A percentile compares a stretch with the other conserved stretches of the same genome.
phyloP scores from a whole-genome alignment of 139 green algal genomes.

The Volvox africanus region DNA sequence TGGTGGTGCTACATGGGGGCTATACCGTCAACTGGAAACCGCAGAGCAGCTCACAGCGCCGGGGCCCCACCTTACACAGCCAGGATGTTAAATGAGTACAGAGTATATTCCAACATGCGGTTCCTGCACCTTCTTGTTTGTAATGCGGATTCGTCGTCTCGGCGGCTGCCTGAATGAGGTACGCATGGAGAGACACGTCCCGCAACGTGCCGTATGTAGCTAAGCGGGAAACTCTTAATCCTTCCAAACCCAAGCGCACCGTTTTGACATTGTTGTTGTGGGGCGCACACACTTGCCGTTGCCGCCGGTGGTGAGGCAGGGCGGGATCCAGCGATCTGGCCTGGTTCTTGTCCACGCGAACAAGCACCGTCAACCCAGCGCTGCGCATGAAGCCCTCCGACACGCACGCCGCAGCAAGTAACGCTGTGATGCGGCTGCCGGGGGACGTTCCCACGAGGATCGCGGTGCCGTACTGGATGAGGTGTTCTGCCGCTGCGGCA shows the following conservation, averaged over 20 bases:
- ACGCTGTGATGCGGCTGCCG: not conserved
- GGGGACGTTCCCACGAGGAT: not conserved
- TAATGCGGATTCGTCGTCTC: too few relatives aligned
- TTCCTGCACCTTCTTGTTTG: too few relatives aligned
- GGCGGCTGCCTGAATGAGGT: too few relatives aligned
- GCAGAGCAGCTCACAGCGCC: too few relatives aligned
- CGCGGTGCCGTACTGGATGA: not conserved
- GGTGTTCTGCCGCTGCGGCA: not conserved
- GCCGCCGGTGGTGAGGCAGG: not conserved
- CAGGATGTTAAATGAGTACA: too few relatives aligned
- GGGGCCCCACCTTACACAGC: too few relatives aligned
- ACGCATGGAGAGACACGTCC: too few relatives aligned
- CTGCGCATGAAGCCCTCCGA: not conserved
- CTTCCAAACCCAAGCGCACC: not conserved
- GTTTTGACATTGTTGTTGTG: not conserved
- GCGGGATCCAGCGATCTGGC: not conserved
- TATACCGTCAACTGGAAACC: too few relatives aligned
- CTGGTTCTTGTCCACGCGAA: not conserved
- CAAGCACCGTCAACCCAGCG: constrained; percentile 8
- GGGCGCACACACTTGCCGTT: not conserved
- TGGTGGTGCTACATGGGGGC: too few relatives aligned
- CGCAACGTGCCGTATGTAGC: too few relatives aligned
- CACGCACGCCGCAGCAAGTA: constrained; percentile 8
- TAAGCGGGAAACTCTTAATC: too few relatives aligned
- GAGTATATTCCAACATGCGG: too few relatives aligned